A percentile compares a stretch with the other conserved stretches of the same genome.
phyloP scores from a whole-genome alignment of 345 rosid species.

The Camelina hispida region DNA sequence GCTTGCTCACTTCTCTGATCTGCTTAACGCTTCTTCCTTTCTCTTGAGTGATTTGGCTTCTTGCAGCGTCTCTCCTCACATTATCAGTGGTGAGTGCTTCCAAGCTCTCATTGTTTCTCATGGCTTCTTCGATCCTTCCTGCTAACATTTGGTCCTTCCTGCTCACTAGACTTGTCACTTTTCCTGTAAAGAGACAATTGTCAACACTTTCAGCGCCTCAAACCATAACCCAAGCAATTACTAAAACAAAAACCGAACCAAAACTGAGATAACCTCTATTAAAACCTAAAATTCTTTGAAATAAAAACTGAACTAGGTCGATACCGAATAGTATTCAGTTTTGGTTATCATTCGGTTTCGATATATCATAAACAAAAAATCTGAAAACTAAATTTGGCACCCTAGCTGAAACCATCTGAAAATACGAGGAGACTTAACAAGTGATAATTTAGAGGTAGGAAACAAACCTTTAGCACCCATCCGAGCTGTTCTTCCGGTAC shows the following conservation, averaged over 20 bases:
- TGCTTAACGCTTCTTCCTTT: slow-evolving; percentile 59
- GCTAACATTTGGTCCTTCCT: slow-evolving; percentile 66
- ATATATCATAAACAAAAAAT: not conserved
- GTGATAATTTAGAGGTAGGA: not conserved
- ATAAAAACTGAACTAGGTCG: not conserved
- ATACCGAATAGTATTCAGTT: too few species aligned
- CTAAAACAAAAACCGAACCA: not conserved
- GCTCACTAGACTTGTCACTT: slow-evolving; percentile 87
- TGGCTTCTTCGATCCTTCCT: slow-evolving; percentile 71
- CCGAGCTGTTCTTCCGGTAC: slow-evolving; percentile 94
- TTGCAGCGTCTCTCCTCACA: slow-evolving; percentile 69
- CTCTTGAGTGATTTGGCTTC: slow-evolving; percentile 66
- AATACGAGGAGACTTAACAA: not conserved
- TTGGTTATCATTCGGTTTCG: not conserved
- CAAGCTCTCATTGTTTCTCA: slow-evolving; percentile 83
- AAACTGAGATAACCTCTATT: not conserved
- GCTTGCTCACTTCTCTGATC: slow-evolving; percentile 54
- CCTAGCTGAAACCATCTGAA: not conserved
- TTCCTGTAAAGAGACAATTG: slow-evolving; percentile 56
- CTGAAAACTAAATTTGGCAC: not conserved
- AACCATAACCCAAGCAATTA: not conserved
- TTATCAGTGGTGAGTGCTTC: slow-evolving; percentile 70
- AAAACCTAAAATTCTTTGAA: not conserved
- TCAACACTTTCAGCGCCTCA: slow-evolving; percentile 3
- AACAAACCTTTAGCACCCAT: slow-evolving; percentile 96